These are phyloP conservation scores for Psilocybe cyanescens DNA, from an alignment of 768 basidiomycete species.

Conservation along the genomic window DNA sequence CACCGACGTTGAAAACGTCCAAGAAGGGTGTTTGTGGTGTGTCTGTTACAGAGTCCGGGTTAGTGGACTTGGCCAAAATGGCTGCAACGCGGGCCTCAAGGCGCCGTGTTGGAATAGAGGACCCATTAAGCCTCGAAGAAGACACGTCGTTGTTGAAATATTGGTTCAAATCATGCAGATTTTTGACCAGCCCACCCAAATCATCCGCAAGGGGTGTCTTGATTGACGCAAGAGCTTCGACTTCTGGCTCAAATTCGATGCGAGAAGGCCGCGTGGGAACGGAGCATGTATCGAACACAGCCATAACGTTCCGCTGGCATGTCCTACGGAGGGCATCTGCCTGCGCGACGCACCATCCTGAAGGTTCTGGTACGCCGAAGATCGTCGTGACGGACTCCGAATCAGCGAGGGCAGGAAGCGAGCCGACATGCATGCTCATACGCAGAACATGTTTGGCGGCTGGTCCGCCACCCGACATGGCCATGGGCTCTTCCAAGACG, in stretches of 20 bases:
- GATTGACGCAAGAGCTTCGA: conserved; percentile 46
- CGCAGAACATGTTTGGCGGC: conserved; percentile 86
- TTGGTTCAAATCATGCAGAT: conserved; percentile 74
- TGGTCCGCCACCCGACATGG: conserved; percentile 74
- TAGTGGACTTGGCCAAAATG: conserved; percentile 81
- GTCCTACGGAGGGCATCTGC: conserved; percentile 59
- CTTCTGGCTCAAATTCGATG: conserved; percentile 73
- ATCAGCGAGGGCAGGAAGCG: conserved; percentile 34
- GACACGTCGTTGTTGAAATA: conserved; percentile 64
- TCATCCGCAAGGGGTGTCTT: conserved; percentile 58
- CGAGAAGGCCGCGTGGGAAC: conserved; percentile 70
- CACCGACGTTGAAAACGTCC: conserved; percentile 71
- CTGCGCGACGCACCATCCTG: conserved; percentile 87
- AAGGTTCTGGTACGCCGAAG: conserved; percentile 81
- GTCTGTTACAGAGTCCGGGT: conserved; percentile 51
- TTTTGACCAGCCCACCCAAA: conserved; percentile 77
- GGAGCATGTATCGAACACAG: conserved; percentile 85
- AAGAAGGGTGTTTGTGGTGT: conserved; percentile 80
- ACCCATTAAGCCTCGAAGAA: conserved; percentile 30
- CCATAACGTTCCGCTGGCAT: conserved; percentile 79
- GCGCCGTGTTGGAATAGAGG: conserved; percentile 56
- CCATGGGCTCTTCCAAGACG: conserved; percentile 90
- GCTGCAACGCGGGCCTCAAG: conserved; percentile 82
- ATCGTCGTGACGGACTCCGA: conserved; percentile 67
- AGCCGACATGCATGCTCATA: conserved; percentile 81